A percentile compares a stretch with the other conserved stretches of the same genome.
Conservation (phyloP, 306 rosid genomes). For the Sophora flavescens region DNA sequence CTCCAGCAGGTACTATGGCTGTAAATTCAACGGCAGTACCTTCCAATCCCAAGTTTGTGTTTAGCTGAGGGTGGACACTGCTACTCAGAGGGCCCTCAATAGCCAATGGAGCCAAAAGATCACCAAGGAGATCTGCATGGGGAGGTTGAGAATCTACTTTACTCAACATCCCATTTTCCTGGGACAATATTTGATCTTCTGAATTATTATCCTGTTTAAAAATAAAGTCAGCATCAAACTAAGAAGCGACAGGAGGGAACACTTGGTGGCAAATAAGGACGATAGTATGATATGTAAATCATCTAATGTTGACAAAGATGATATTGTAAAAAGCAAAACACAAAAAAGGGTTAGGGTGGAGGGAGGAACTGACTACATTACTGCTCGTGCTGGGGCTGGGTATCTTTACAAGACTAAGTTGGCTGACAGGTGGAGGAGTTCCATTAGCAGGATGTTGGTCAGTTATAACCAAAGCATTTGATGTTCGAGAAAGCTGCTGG, state of each 20-base stretch:
- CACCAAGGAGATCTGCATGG: slow-evolving; percentile 67
- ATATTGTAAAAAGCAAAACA: not conserved
- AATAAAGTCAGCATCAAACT: slow-evolving; percentile 30
- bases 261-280: not conserved
- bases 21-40: slow-evolving; percentile 56
- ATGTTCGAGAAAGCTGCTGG: slow-evolving; percentile 61
- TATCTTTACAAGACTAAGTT: slow-evolving; percentile 66
- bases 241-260: not conserved
- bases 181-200: slow-evolving; percentile 52
- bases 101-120: slow-evolving; percentile 75
- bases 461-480: slow-evolving; percentile 73
- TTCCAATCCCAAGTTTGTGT: slow-evolving; percentile 52
- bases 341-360: not conserved
- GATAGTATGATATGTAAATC: not conserved
- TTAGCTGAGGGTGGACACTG: slow-evolving; percentile 45
- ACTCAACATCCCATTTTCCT: slow-evolving; percentile 64
- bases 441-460: slow-evolving; percentile 69
- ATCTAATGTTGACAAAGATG: slow-evolving; percentile 1
- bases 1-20: slow-evolving; percentile 77
- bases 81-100: slow-evolving; percentile 70
- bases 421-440: slow-evolving; percentile 60
- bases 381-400: slow-evolving; percentile 55
- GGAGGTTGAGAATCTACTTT: slow-evolving; percentile 57
- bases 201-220: slow-evolving; percentile 59
- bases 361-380: slow-evolving; percentile 51